A percentile compares a stretch with the other conserved stretches of the same genome.
phyloP scores from a whole-genome alignment of 2,329 filamentous ascomycete species.

The Pestalotiopsis sp. region DNA sequence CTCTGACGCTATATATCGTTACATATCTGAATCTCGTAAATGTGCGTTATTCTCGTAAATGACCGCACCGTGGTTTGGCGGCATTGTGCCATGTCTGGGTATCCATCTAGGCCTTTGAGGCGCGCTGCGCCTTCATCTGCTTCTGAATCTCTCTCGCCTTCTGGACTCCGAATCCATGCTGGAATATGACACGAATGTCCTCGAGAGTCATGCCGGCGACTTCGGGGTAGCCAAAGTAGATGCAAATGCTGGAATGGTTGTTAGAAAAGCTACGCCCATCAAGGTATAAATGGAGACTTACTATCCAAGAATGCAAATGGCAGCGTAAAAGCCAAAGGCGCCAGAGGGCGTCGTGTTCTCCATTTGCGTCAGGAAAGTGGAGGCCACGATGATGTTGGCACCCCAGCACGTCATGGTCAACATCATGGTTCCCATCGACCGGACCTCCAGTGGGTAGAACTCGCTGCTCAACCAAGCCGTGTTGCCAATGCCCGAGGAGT shows the following conservation, averaged over 20 bases:
- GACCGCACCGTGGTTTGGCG: background rate
- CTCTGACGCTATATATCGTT: background rate
- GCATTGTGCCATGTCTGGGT: background rate
- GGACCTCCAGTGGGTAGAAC: slow-evolving; percentile 6
- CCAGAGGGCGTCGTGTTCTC: slow-evolving; percentile 11
- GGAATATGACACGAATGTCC: slow-evolving; percentile 9
- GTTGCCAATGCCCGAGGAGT: slow-evolving; percentile 8
- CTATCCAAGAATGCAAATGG: slow-evolving; percentile 9
- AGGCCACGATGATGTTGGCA: slow-evolving; percentile 5
- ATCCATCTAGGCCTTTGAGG: background rate
- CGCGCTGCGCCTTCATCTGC: slow-evolving; percentile 2
- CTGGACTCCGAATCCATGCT: slow-evolving; percentile 8
- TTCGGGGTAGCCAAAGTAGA: slow-evolving; percentile 13
- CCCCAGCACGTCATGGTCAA: slow-evolving; percentile 12
- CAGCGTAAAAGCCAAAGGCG: slow-evolving; percentile 7
- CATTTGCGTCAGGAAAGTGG: slow-evolving; percentile 11
- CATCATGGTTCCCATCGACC: slow-evolving; percentile 10
- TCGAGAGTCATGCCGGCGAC: slow-evolving; percentile 7
- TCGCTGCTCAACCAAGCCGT: slow-evolving; percentile 10
- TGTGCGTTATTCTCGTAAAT: background rate
- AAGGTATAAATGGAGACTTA: background rate
- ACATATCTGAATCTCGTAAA: background rate
- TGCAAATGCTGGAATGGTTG: background rate
- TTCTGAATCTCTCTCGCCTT: slow-evolving; percentile 7
- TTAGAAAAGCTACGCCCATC: background rate